Evolutionary conservation across 352 stramenopile species (phyloP).

Genomic region (Phytophthora podocarpi): DNA sequence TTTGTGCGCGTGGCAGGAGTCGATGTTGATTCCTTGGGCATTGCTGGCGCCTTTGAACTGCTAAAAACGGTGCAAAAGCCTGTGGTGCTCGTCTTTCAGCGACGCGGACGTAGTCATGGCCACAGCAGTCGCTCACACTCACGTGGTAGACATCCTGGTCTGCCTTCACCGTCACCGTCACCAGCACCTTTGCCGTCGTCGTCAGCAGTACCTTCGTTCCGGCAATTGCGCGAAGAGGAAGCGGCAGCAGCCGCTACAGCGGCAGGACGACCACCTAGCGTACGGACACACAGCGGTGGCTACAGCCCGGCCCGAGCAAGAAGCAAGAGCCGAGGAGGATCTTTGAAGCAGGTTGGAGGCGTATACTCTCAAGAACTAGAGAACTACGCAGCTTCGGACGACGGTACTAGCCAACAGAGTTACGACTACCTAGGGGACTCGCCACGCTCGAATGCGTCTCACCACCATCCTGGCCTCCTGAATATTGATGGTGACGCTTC

Average conservation of each 20-base stretch:
- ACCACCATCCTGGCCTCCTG: conserved; percentile 12
- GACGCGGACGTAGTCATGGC: conserved; percentile 24
- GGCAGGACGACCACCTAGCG: conserved; percentile 27
- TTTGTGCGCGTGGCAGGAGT: conserved; percentile 79
- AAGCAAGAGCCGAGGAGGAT: conserved; percentile 29
- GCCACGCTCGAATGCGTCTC: conserved; percentile 31
- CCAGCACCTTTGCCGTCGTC: conserved; percentile 30
- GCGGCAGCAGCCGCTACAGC: conserved; percentile 28
- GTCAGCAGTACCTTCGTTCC: conserved; percentile 63
- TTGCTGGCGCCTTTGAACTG: conserved; percentile 77
- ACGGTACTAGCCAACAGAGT: conserved; percentile 37
- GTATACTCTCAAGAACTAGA: conserved; percentile 25
- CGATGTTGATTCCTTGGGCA: conserved; percentile 70
- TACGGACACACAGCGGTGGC: conserved; percentile 33
- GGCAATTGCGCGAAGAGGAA: conserved; percentile 58
- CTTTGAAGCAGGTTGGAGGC: conserved; percentile 22
- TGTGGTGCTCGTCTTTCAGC: conserved; percentile 79
- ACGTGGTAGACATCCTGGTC: conserved; percentile 17
- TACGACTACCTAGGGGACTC: conserved; percentile 40
- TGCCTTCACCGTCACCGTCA: conserved; percentile 6
- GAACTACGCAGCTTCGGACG: conserved; percentile 40
- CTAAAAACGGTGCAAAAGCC: conserved; percentile 82
- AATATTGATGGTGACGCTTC: conserved; percentile 18
- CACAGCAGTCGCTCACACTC: conserved; percentile 21
- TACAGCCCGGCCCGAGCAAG: conserved; percentile 16